Base-by-base conservation (phyloP, 176 grass and related monocot species). In the Avena eriantha region DNA sequence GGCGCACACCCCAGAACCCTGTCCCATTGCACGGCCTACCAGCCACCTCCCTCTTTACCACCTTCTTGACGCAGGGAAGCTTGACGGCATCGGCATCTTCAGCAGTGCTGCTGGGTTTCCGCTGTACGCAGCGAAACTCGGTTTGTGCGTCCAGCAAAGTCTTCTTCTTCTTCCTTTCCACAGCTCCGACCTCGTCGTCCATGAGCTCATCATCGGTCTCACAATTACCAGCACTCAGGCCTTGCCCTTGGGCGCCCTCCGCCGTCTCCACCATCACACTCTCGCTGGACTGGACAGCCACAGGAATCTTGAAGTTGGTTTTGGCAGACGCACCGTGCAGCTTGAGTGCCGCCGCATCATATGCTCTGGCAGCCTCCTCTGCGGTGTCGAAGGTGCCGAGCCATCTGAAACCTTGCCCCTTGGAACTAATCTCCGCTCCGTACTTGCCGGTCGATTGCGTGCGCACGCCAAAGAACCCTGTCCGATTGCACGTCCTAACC, bases 371-470 rank as follows among this genome's bases (percentile, higher is more conserved):
- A 1, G 93, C 93, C 31, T 93, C 89, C 88, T 94, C 88, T 79
- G 97, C 94, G 66, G 88, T 90, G 91, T 93, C 86, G 76, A 98
- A 95, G 9, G 93, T 95, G 65, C 95, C 95, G 19, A 98, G 91
- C 91, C 93, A 98, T 66, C 26, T 66, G 83, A 19, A 95, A 90
- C 7, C 4, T 53, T 2, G 29, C 63, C 26, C 63, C 63, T 66
- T 66, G 26, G 9, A 1, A 29, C 24, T 54, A 48, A 76, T 76
- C 24, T 51, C 46, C 3, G 73, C 73, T 7, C 46, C 48, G 16
- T 53, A 76, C 48, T 76, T 76, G 16, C 66, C 66, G 16, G 13
- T 36, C 2, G 29, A 10, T 19, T 69, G 66, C 2, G 31, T 17
- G 16, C 33, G 66, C 66, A 36, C 66, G 29, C 66, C 66, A 15